Evolutionary conservation across 768 basidiomycete genomes (phyloP), one percentile per base, ranked within the genome.

Genomic region (Solioccasus polychromus): DNA sequence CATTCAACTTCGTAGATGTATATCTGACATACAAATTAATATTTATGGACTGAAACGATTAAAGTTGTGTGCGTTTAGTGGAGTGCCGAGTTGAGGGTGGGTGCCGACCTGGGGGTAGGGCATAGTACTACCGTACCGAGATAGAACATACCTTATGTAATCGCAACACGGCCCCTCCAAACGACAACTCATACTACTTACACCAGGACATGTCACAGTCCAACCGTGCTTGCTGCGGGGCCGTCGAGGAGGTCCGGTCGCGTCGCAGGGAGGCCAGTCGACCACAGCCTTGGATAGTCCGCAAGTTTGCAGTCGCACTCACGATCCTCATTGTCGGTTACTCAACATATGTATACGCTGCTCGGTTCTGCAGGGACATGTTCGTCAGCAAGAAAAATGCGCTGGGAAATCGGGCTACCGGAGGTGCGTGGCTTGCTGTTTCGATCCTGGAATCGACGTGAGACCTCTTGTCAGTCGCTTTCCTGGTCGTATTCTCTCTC

Each of bases 321-420:
- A 76, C 81, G 0, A 14, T 77, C 18, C 83, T 71, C 0, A 70
- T 92, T 46, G 75, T 82, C 48, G 80, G 67, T 2, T 92, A 91
- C 64, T 60, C 82, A 4, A 71, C 65, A 20, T 95, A 94, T 61
- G 91, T 92, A 3, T 91, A 91, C 59, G 74, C 88, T 20, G 87
- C 75, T 0, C 67, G 82, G 43, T 73, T 92, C 7, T 86, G 83
- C 58, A 70, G 80, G 29, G 79, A 82, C 15, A 85, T 88, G 77
- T 75, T 93, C n/a, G 67, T 68, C 51, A 60, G 70, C 37, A 65
- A 68, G 42, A 50, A 52, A 2, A 58, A 60, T 11, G 76, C 76
- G 3, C 65, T 76, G 5, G 80, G 76, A 5, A 71, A 75, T 22
- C 68, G 72, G 51, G 67, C 66, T 0, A 67, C 76, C 31, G 92